Evolutionary conservation across 2,329 filamentous ascomycete species (phyloP).

Genomic region (Lithohypha guttulata): DNA sequence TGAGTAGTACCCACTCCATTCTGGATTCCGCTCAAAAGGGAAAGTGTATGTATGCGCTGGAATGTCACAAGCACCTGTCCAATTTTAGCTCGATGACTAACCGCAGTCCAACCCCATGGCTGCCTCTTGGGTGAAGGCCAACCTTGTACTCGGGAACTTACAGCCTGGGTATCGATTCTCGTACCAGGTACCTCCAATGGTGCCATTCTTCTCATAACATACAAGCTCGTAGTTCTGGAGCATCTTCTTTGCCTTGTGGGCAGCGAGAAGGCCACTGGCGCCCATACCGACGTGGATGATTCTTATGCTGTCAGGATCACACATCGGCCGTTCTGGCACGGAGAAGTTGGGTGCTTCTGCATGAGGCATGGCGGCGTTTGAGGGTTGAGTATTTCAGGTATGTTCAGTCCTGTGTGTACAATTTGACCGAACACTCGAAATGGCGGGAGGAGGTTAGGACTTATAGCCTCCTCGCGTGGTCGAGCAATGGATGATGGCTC

Average conservation of each 20-base stretch:
- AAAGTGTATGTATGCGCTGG: slow-evolving; percentile 41
- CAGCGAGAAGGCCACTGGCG: slow-evolving; percentile 10
- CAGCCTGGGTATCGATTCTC: slow-evolving; percentile 16
- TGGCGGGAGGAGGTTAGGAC: no score
- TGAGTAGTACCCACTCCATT: slow-evolving; percentile 19
- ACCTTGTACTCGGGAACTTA: no score
- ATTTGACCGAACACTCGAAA: no score
- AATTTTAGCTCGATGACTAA: no score
- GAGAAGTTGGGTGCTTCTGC: slow-evolving; percentile 6
- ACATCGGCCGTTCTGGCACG: slow-evolving; percentile 15
- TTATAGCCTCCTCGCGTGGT: no score
- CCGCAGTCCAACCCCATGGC: no score
- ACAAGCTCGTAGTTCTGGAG: slow-evolving; percentile 14
- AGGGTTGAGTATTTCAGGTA: background rate
- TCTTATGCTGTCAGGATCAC: slow-evolving; percentile 10
- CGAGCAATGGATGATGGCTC: no score
- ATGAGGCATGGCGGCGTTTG: slow-evolving; percentile 6
- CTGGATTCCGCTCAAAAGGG: slow-evolving; percentile 35
- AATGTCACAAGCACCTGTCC: slow-evolving; percentile 28
- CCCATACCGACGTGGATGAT: slow-evolving; percentile 16
- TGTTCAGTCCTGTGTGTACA: background rate
- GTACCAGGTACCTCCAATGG: slow-evolving; percentile 13
- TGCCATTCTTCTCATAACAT: slow-evolving; percentile 16
- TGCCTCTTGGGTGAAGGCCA: no score
- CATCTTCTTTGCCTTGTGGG: slow-evolving; percentile 10